Evolutionary conservation across 805 yeast genomes (phyloP).

Genomic region (Candida ovalis): DNA sequence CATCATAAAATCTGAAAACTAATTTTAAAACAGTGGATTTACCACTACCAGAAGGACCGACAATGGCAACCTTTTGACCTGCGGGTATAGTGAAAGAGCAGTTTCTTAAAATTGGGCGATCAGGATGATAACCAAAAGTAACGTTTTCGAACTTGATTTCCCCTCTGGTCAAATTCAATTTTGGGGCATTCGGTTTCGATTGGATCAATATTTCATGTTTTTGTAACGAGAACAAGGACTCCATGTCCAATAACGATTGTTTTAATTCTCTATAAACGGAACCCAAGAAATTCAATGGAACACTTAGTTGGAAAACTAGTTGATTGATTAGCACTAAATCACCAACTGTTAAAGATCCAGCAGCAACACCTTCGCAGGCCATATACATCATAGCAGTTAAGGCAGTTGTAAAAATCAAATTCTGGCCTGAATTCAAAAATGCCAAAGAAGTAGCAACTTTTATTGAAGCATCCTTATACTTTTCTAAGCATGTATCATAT

Average conservation of each 20-base stretch:
- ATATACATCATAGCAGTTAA: constrained; percentile 96
- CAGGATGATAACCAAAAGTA: constrained; percentile 86
- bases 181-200: constrained; percentile 60
- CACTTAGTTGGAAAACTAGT: constrained; percentile 91
- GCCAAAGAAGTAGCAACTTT: constrained; percentile 85
- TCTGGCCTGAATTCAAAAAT: constrained; percentile 75
- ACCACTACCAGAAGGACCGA: constrained; percentile 96
- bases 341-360: constrained; percentile 83
- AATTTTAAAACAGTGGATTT: constrained; percentile 84
- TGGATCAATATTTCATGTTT: constrained; percentile 64
- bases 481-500: constrained; percentile 69
- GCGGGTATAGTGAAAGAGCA: constrained; percentile 85
- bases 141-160: constrained; percentile 89
- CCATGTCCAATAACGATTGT: constrained; percentile 94
- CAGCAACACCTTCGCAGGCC: constrained; percentile 92
- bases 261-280: constrained; percentile 93
- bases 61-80: constrained; percentile 88
- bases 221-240: constrained; percentile 82
- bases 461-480: constrained; percentile 71
- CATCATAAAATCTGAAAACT: constrained; percentile 88
- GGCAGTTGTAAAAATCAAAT: constrained; percentile 78
- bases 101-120: constrained; percentile 77
- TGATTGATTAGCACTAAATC: constrained; percentile 94
- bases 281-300: constrained; percentile 91
- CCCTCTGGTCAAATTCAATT: constrained; percentile 50